These are phyloP conservation scores for Geranium incanum DNA, from an alignment of 441 rosid species.

Conservation along the genomic window DNA sequence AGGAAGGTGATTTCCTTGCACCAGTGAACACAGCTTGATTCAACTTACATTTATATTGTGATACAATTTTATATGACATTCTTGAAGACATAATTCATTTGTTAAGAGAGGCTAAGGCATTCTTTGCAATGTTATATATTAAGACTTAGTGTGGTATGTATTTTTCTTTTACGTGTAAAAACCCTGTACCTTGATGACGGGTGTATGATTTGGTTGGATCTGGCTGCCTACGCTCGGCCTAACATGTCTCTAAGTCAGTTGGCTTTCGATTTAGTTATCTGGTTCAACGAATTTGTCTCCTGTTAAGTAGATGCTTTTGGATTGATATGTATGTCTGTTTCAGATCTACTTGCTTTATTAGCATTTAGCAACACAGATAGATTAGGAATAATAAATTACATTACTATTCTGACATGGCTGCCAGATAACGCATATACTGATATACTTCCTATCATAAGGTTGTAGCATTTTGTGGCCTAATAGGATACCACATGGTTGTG, in stretches of 20 bases:
- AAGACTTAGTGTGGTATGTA: not conserved
- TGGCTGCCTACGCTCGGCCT: not conserved
- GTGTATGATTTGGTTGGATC: not conserved
- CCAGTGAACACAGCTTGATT: not conserved
- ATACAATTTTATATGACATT: slow-evolving; percentile 8
- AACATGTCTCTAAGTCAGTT: not conserved
- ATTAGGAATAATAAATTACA: not conserved
- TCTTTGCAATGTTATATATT: not conserved
- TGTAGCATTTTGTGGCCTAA: not conserved
- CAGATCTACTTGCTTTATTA: not conserved
- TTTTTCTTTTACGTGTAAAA: slow-evolving; percentile 6
- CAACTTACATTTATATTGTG: not conserved
- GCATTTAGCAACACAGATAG: not conserved
- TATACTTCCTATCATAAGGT: not conserved
- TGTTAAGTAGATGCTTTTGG: not conserved
- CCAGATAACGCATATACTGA: not conserved
- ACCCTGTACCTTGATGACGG: not conserved
- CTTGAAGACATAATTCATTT: not conserved
- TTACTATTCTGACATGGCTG: not conserved
- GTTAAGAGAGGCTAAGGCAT: not conserved
- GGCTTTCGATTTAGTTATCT: not conserved
- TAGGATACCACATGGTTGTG: not conserved
- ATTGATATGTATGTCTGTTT: slow-evolving; percentile 3
- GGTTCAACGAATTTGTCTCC: not conserved
- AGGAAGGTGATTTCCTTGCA: slow-evolving; percentile 57